These are phyloP conservation scores for Metschnikowia drakensbergensis DNA, from an alignment of 805 yeast genomes.

Conservation along the genomic window DNA sequence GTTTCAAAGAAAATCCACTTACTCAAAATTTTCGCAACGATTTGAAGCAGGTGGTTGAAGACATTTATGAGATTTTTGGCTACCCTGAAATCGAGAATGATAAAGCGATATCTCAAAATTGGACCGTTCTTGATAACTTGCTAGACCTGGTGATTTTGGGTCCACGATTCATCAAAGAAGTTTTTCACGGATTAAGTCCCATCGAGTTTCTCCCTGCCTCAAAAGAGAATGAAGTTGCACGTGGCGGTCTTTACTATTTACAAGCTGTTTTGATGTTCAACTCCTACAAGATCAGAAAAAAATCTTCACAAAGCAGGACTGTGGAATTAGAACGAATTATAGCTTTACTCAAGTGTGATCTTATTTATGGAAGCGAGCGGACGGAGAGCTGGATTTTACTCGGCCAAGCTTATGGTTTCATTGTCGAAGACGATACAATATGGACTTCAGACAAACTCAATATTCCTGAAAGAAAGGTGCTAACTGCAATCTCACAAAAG, in stretches of 20 bases:
- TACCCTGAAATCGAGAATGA: constrained; percentile 50
- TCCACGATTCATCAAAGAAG: constrained; percentile 41
- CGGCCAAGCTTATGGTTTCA: constrained; percentile 71
- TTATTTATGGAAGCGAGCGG: constrained; percentile 61
- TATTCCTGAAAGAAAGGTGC: constrained; percentile 52
- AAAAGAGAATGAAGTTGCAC: constrained; percentile 25
- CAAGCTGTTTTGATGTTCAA: constrained; percentile 67
- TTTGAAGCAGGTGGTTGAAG: constrained; percentile 67
- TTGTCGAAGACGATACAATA: constrained; percentile 86
- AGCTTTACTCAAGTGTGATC: constrained; percentile 59
- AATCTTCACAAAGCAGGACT: constrained; percentile 74
- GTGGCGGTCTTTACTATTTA: constrained; percentile 61
- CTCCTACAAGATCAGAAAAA: constrained; percentile 66
- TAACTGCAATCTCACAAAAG: constrained; percentile 62
- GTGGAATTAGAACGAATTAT: constrained; percentile 78
- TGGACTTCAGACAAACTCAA: constrained; percentile 87
- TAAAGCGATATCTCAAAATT: constrained; percentile 44
- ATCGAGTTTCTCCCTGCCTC: constrained; percentile 29
- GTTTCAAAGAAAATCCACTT: constrained; percentile 57
- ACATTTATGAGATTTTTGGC: constrained; percentile 66
- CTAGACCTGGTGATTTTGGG: constrained; percentile 44
- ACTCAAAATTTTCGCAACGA: constrained; percentile 62
- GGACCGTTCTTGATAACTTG: constrained; percentile 42
- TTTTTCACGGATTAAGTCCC: constrained; percentile 48
- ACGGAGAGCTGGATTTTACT: constrained; percentile 84